Percentiles rank a stretch among this genome's conserved stretches.
Evolutionary conservation across 2,329 filamentous ascomycete species (phyloP).

Genomic region (Penicillium palitans): DNA sequence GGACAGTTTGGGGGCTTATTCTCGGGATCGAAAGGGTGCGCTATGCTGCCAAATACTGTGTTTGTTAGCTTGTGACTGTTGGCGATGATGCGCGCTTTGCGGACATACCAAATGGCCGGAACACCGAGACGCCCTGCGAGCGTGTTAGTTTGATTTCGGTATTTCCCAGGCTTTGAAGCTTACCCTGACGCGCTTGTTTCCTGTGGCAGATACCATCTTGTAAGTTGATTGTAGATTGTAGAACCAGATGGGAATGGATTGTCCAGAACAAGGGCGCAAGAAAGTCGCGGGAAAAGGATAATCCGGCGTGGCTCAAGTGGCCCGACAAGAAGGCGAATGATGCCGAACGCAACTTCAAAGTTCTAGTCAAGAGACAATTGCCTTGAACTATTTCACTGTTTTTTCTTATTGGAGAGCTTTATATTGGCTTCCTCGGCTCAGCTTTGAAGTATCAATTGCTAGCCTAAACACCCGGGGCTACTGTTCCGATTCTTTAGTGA

Average conservation of each 20-base stretch:
- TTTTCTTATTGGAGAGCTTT: not conserved
- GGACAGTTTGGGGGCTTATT: constrained; percentile 75
- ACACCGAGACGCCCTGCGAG: constrained; percentile 46
- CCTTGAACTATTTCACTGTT: not conserved
- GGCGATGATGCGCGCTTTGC: not conserved
- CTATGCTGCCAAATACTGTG: constrained; percentile 76
- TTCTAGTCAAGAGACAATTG: not conserved
- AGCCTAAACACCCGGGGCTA: constrained; percentile 10
- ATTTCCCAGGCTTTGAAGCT: constrained; percentile 14
- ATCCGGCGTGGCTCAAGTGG: constrained; percentile 1
- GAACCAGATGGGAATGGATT: not conserved
- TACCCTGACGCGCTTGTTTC: constrained; percentile 56
- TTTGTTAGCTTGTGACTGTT: constrained; percentile 7
- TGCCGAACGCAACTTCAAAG: constrained; percentile 1
- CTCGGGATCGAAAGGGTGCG: constrained; percentile 72
- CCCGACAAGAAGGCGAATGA: constrained; percentile 1
- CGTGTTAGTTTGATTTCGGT: constrained; percentile 22
- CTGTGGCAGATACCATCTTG: constrained; percentile 55
- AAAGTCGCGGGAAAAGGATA: constrained; percentile 6
- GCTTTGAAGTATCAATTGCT: not conserved
- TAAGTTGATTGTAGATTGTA: not conserved
- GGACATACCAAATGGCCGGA: constrained; percentile 48
- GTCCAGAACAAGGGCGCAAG: constrained; percentile 13
- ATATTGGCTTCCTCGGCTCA: not conserved
- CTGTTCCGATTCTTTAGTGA: not conserved